Evolutionary conservation across 106 monocot genomes (phyloP), one percentile per base, ranked within the genome.

Genomic region (Dendrobium officinale): DNA sequence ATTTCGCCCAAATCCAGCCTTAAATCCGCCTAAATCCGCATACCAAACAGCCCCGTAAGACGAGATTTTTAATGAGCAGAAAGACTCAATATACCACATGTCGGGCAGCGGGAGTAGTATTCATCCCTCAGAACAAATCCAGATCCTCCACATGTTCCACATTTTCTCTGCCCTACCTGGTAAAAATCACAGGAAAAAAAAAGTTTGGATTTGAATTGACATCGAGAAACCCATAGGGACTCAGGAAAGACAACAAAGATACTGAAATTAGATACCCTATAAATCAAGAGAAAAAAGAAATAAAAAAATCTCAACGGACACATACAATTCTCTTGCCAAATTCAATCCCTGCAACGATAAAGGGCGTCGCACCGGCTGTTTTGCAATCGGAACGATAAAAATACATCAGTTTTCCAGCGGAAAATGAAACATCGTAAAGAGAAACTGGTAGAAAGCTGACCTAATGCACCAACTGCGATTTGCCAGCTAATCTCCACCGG

Each of bases 311-410:
- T n/a, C 64, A 27, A 40, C 0, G 13, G 22, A 1, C 64, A 83
- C 96, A 90, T 56, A 96, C 96, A 78, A 96, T 96, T 76, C 93
- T 84, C 80, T 96, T 96, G 79, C 93, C 64, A 68, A 96, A 96
- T 83, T 92, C 96, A 68, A 96, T 84, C 55, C 88, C 93, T 0
- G 96, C 93, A 15, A 96, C 87, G 1, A 88, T 80, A 83, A 96
- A 96, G 1, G 96, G 93, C 67, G 80, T 87, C 11, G 90, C 64
- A 72, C 93, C 93, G 81, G 96, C 96, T 96, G 91, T n/a, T 41
- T 44, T 75, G 43, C 31, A 43, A 75, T 19, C 4, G 43, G 19
- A 77, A 20, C 9, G 1, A 47, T 41, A 17, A 48, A 10, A 37
- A 81, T 24, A 19, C 16, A 58, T 0, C 59, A 9, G 42, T 4